These are phyloP conservation scores for Aquilaria agallochum DNA, from an alignment of 441 rosid genomes.

Conservation along the genomic window DNA sequence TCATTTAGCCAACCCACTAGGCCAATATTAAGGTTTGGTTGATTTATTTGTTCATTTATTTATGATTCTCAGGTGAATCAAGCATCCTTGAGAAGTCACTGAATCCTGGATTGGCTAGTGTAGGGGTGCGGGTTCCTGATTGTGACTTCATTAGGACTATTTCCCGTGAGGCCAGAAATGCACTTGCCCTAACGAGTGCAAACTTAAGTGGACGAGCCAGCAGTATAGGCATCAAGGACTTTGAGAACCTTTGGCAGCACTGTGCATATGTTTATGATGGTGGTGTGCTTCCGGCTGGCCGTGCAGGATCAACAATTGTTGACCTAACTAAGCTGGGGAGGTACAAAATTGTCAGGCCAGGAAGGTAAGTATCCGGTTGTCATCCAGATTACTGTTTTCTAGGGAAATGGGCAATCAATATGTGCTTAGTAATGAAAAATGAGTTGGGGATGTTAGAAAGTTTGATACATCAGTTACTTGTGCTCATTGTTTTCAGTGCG, in stretches of 20 bases:
- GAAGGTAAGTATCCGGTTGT: conserved; percentile 51
- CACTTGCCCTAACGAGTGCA: conserved; percentile 90
- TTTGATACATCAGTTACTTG: too few species aligned
- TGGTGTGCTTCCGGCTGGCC: conserved; percentile 84
- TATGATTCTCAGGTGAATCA: conserved; percentile 54
- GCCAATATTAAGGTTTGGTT: too few species aligned
- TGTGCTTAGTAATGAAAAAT: too few species aligned
- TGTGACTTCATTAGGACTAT: conserved; percentile 67
- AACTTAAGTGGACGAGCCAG: conserved; percentile 86
- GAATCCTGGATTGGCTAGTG: conserved; percentile 69
- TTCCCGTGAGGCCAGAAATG: conserved; percentile 66
- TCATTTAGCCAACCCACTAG: too few species aligned
- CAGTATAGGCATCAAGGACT: conserved; percentile 73
- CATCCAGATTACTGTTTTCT: too few species aligned
- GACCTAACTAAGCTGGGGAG: conserved; percentile 62
- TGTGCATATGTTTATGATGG: conserved; percentile 83
- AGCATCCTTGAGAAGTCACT: conserved; percentile 82
- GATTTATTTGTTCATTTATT: too few species aligned
- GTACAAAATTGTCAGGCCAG: conserved; percentile 82
- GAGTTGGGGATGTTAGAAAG: too few species aligned
- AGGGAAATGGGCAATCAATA: too few species aligned
- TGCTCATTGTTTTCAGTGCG: conserved; percentile 47
- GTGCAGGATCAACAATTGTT: conserved; percentile 88
- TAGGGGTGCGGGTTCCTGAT: conserved; percentile 90
- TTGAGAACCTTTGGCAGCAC: conserved; percentile 77